These are phyloP conservation scores for Coix lacrymajobi DNA, from an alignment of 176 grass and related monocot genomes.

Conservation along the genomic window DNA sequence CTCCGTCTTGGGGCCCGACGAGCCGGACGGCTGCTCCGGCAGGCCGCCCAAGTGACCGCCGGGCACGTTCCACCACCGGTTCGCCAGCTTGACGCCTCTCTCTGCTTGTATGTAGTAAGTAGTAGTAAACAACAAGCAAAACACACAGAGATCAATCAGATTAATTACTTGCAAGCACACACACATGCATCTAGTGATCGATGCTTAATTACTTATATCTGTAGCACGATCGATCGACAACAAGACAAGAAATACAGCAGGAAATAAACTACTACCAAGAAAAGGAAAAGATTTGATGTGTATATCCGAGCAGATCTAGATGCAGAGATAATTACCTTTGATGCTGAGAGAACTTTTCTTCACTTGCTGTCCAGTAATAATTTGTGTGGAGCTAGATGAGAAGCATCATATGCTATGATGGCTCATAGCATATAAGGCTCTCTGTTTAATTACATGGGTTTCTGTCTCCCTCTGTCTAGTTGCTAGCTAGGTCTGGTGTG, in stretches of 20 bases:
- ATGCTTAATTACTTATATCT: not conserved
- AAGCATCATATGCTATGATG: not conserved
- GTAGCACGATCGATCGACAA: not conserved
- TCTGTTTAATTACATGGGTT: not conserved
- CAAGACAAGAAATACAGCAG: not conserved
- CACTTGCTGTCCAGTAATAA: not conserved
- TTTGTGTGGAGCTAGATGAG: not conserved
- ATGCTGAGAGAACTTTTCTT: not conserved
- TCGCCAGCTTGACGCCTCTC: conserved; percentile 65
- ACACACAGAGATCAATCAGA: not conserved
- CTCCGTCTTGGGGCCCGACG: conserved; percentile 46
- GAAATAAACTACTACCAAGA: not conserved
- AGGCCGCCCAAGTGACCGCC: conserved; percentile 64
- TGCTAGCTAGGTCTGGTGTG: conserved; percentile 3
- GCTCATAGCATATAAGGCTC: not conserved
- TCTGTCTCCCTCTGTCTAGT: not conserved
- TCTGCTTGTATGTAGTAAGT: too few species aligned
- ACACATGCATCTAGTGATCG: too few species aligned
- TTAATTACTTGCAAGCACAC: not conserved
- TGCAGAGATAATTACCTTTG: not conserved
- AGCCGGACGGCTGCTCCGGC: conserved; percentile 53
- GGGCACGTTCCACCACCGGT: conserved; percentile 69
- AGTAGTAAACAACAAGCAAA: conserved; percentile 19
- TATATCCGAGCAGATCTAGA: conserved; percentile 32
- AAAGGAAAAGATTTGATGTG: not conserved